Base-by-base conservation (phyloP, 2,329 filamentous ascomycete genomes). In the Xylaria sp. region DNA sequence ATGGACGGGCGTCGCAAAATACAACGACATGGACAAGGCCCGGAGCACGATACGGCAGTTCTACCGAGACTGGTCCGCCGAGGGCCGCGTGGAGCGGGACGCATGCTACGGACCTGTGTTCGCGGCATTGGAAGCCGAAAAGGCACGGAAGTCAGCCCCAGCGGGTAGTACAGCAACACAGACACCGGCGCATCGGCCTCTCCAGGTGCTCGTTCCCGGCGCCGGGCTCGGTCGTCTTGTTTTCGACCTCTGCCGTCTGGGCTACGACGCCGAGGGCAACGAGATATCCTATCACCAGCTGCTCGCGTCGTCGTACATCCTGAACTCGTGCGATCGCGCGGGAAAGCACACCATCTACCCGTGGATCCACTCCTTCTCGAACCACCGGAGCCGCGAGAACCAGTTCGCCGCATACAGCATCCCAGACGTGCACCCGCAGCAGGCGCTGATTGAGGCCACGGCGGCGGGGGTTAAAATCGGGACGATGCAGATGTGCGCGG, bases 231-330 rank as follows among this genome's bases (percentile, higher is more conserved):
- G 94, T 2, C 88, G 96, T 15, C 84, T 98, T 1, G 93, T 98
- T 0, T 97, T 97, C 76, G 96, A 99, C 54, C 84, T 98, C 15
- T 94, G 91, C 78, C 83, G 83, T 34, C 84, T 83, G 0, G 94
- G 96, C 12, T 97, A 90, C 79, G 83, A 87, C 12, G 88, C 90
- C 0, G 94, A 98, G 80, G 95, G 95, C 34, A 98, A 98, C 78
- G 93, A 99, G 81, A 97, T 98, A 70, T 98, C 94, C 2, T 98
- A 97, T 78, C 96, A 99, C 80, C 94, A 97, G 79, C 88, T 99
- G n/a, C 85, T 98, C 67, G 94, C 94, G 1, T 97, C 93, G 6
- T 89, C 88, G 0, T 91, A 92, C 77, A 87, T 94, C 18, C 87
- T 94, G 57, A 94, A 95, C 79, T 86, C 85, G 74, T 92, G 90